Evolutionary conservation across 139 green algal genomes (phyloP).

Genomic region (Picochlorum sp.): DNA sequence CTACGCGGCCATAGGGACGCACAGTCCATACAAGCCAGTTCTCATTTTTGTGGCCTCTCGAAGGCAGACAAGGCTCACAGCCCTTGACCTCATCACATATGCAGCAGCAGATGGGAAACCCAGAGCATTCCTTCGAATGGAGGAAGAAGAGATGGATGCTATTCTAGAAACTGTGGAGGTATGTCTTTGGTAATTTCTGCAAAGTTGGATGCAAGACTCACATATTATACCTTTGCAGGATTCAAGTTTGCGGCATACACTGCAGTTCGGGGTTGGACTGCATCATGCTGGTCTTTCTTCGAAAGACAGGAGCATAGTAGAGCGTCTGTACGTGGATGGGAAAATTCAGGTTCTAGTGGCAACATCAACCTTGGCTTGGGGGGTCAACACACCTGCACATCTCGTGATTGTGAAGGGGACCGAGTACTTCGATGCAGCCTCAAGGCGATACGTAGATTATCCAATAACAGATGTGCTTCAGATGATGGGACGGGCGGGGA

Average conservation of each 20-base stretch:
- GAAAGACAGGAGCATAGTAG: constrained; percentile 69
- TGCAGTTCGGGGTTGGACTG: constrained; percentile 95
- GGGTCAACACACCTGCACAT: constrained; percentile 90
- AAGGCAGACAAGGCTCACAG: constrained; percentile 91
- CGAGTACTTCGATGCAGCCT: constrained; percentile 87
- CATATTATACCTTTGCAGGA: constrained; percentile 21
- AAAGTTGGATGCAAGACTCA: constrained; percentile 15
- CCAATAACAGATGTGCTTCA: constrained; percentile 97
- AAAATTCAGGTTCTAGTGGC: constrained; percentile 92
- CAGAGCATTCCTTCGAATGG: constrained; percentile 69
- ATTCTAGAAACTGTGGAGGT: constrained; percentile 31
- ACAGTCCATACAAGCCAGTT: constrained; percentile 84
- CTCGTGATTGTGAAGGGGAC: constrained; percentile 97
- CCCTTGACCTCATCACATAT: constrained; percentile 89
- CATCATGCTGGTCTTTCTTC: constrained; percentile 90
- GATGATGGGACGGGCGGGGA: constrained; percentile 84
- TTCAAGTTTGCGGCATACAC: constrained; percentile 54
- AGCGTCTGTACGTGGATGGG: constrained; percentile 76
- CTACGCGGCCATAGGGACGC: constrained; percentile 89
- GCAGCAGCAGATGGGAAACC: constrained; percentile 83
- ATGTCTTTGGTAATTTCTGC: background rate
- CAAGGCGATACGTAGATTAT: constrained; percentile 87
- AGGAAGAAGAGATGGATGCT: constrained; percentile 38
- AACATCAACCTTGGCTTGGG: constrained; percentile 89
- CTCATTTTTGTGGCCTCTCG: constrained; percentile 62